Evolutionary conservation across 2,329 filamentous ascomycete species (phyloP), one percentile per base, ranked within the genome.

Genomic region (Lachnellula willkommii): DNA sequence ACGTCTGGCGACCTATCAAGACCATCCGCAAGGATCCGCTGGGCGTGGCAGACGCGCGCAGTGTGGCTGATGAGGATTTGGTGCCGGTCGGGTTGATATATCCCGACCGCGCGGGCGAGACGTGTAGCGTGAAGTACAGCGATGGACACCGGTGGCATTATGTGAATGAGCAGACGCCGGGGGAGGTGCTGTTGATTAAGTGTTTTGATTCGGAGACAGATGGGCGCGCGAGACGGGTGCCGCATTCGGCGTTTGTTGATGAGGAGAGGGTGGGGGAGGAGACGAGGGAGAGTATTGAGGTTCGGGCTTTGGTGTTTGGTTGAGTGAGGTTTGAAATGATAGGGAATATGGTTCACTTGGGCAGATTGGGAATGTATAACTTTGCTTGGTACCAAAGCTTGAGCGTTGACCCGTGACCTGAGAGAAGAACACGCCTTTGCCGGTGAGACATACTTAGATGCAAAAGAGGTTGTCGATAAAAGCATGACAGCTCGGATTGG

Each of bases 161-260:
- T 66, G 73, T 78, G 57, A 73, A 73, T 48, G 73, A 72, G 1
- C 75, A 83, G 64, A 73, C 71, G 0, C 79, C 80, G 0, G 72
- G 78, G 3, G 75, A 85, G 70, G 77, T 80, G 3, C 72, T 81
- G 3, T 63, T 85, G 45, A 81, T 85, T 69, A 85, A 85, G 67
- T 83, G 80, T 63, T 85, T 79, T 64, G 83, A 85, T 67, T 79
- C 73, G 26, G 79, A 81, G 72, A 71, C 71, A 24, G 79, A 82
- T 65, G 79, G 78, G 0, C 68, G 77, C 26, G 78, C 79, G 5
- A 72, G 79, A 9, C 67, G 79, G 4, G 75, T 80, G 35, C 79
- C 80, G n/a, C 81, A 84, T 62, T 75, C 75, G 5, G 78, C 80
- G 2, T 83, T 85, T 71, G 69, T 69, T 17, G 75, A 82, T 65